Conservation (phyloP, 352 stramenopile genomes). For the Phytophthora idaei region DNA sequence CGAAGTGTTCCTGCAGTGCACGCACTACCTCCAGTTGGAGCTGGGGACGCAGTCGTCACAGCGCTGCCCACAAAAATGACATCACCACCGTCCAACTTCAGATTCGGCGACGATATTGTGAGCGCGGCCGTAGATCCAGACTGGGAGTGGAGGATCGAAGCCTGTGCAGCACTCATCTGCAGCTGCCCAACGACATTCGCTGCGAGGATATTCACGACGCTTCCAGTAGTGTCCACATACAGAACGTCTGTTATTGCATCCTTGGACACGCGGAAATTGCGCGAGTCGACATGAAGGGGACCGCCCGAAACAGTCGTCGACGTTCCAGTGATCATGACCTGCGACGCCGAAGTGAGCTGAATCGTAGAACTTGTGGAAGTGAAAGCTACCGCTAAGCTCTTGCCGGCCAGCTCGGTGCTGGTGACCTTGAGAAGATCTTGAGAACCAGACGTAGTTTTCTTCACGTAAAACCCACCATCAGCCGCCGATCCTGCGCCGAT, state of each 20-base stretch:
- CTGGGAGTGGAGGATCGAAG: constrained; percentile 40
- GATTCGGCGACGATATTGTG: constrained; percentile 47
- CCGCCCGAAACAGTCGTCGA: constrained; percentile 53
- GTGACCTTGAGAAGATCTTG: constrained; percentile 50
- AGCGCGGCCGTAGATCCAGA: constrained; percentile 28
- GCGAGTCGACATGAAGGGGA: constrained; percentile 50
- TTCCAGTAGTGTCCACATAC: constrained; percentile 33
- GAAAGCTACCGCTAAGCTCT: constrained; percentile 44
- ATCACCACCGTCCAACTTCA: constrained; percentile 39
- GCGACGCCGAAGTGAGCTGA: constrained; percentile 38
- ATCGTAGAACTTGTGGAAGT: constrained; percentile 53
- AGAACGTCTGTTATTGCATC: constrained; percentile 35
- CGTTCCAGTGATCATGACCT: constrained; percentile 49
- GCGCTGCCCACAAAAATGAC: constrained; percentile 36
- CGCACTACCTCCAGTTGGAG: constrained; percentile 11
- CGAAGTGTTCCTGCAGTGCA: constrained; percentile 40
- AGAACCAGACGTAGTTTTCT: constrained; percentile 33
- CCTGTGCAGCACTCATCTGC: constrained; percentile 29
- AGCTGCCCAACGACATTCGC: constrained; percentile 36
- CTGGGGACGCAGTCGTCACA: constrained; percentile 12
- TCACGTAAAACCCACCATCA: constrained; percentile 48
- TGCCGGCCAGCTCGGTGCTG: constrained; percentile 32
- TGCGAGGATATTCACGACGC: constrained; percentile 31
- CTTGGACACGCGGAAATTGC: constrained; percentile 48
- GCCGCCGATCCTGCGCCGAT: constrained; percentile 30